A percentile compares a stretch with the other conserved stretches of the same genome.
phyloP scores from a whole-genome alignment of 1,139 yeast species.

The Diutina siamensis region DNA sequence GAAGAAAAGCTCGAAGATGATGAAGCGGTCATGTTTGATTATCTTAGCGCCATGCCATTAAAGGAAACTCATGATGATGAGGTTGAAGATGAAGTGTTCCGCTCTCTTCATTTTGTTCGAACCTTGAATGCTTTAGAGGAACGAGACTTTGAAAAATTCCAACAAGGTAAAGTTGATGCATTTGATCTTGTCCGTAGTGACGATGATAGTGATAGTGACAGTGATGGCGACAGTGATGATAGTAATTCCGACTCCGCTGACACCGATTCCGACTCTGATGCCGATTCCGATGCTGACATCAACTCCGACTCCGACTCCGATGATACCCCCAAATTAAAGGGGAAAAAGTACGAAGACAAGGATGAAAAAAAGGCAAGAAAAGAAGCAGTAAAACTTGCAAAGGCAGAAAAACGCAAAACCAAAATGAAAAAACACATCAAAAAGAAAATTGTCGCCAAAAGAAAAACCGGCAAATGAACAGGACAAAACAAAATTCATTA shows the following conservation, averaged over 20 bases:
- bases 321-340: constrained; percentile 26
- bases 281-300: constrained; percentile 21
- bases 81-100: constrained; percentile 68
- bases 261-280: constrained; percentile 18
- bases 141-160: constrained; percentile 74
- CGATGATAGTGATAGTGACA: constrained; percentile 16
- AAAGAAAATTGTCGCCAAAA: constrained; percentile 59
- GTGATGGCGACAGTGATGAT: constrained; percentile 11
- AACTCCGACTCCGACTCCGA: constrained; percentile 9
- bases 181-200: constrained; percentile 31
- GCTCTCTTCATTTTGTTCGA: constrained; percentile 78
- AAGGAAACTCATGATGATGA: constrained; percentile 27
- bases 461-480: constrained; percentile 1
- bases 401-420: constrained; percentile 77
- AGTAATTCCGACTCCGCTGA: constrained; percentile 16
- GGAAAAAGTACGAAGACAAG: constrained; percentile 75
- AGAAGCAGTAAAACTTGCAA: constrained; percentile 70
- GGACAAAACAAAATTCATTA: too few relatives aligned
- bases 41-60: neutral
- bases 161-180: constrained; percentile 63
- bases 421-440: constrained; percentile 89
- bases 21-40: constrained; percentile 11
- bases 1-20: constrained; percentile 18
- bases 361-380: constrained; percentile 79
- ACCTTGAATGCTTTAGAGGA: constrained; percentile 67